phyloP scores from a whole-genome alignment of 1,284 basidiomycete genomes.

The Agroathelia rolfsii region DNA sequence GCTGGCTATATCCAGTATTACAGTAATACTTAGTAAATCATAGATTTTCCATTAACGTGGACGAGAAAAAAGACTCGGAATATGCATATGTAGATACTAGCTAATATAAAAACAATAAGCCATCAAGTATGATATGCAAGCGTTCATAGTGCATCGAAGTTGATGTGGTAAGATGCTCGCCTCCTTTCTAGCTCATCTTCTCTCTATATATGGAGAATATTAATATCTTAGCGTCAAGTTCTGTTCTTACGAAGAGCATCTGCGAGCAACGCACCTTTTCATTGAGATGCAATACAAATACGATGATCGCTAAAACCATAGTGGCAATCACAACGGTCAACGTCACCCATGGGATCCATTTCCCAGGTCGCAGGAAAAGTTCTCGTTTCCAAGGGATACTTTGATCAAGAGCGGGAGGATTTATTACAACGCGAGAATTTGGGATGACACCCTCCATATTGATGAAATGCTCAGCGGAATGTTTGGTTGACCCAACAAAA shows the following conservation, averaged over 20 bases:
- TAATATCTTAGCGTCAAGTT: slow-evolving; percentile 8
- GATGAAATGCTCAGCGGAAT: slow-evolving; percentile 63
- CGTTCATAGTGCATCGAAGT: slow-evolving; percentile 82
- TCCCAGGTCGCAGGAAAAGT: slow-evolving; percentile 87
- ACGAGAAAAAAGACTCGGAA: no score
- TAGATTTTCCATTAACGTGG: no score
- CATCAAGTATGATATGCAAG: not conserved
- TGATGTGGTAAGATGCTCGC: slow-evolving; percentile 86
- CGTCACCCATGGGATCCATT: slow-evolving; percentile 97
- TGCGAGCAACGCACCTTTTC: slow-evolving; percentile 62
- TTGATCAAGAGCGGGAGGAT: slow-evolving; percentile 55
- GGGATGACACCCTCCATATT: slow-evolving; percentile 96
- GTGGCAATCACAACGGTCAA: slow-evolving; percentile 75
- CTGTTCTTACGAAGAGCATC: slow-evolving; percentile 4
- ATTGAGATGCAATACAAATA: slow-evolving; percentile 80
- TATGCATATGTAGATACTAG: no score
- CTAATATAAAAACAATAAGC: slow-evolving; percentile 1
- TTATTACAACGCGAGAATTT: slow-evolving; percentile 94
- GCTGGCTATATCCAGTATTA: no score
- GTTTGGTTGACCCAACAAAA: slow-evolving; percentile 82
- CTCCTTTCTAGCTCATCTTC: slow-evolving; percentile 89
- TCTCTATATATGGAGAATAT: slow-evolving; percentile 35
- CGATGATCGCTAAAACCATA: slow-evolving; percentile 68
- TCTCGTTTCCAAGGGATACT: slow-evolving; percentile 73
- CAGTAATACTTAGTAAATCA: no score